Base-by-base conservation (phyloP, 2,329 filamentous ascomycete genomes). In the Aspergillus felis region DNA sequence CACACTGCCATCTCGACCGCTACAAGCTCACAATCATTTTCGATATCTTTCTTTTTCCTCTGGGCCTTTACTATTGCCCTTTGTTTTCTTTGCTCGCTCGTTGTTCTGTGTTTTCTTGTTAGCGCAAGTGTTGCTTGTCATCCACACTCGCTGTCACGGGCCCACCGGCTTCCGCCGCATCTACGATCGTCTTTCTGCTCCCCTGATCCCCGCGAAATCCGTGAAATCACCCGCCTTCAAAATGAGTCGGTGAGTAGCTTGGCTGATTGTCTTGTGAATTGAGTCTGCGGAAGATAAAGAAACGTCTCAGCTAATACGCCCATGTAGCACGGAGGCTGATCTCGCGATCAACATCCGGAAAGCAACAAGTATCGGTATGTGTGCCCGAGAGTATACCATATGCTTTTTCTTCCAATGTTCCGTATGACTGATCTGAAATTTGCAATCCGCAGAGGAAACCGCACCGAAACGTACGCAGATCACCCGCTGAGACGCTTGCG, bases 291-390 rank as follows among this genome's bases (percentile, higher is more conserved):
- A 22, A 29, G 14, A 29, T 22, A 29, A 41, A 57, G 9, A 27
- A 24, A 22, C 20, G 55, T 25, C 32, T 41, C 4, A 32, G 12
- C 48, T 51, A 50, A 38, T 41, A 22, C n/a, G 4, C 12, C 42
- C 49, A 49, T 61, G 54, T 58, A 83, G 82, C 72, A 83, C 85
- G 66, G 85, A 88, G 73, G 79, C 83, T 50, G 84, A 88, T 71
- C 78, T 88, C 63, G 80, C 83, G 69, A 83, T 85, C 70, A 85
- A 87, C 74, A 87, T 88, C 71, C 83, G 83, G 68, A 88, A 88
- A 76, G 85, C 85, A 38, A 87, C 85, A 17, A 86, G 82, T 69
- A 84, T 85, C 64, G 81, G 81, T 82, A 72, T 64, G 76, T 64
- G 49, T 48, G 51, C 57, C 50, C 29, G 48, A 52, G 47, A 28